Percentiles rank a stretch among this genome's conserved stretches.
Evolutionary conservation across 257 asterid species (phyloP).

Genomic region (Solanum chiquidenum): DNA sequence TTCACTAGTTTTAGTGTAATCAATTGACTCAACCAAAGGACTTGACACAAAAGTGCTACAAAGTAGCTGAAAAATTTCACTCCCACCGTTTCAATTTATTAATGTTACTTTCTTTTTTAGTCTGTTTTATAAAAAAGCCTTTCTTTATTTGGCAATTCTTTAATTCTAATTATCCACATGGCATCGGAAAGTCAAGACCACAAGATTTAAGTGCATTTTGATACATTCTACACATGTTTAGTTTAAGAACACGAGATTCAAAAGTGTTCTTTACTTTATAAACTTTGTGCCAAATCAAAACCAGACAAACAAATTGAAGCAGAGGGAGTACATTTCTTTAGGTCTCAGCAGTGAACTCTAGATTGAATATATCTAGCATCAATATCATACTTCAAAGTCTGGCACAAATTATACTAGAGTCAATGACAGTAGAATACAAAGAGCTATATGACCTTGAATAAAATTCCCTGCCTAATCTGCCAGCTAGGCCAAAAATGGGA

Average conservation of each 20-base stretch:
- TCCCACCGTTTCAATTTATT: not conserved
- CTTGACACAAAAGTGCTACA: not conserved
- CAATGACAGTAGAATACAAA: not conserved
- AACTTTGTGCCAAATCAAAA: not conserved
- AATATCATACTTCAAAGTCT: not conserved
- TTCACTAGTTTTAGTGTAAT: not conserved
- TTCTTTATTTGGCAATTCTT: not conserved
- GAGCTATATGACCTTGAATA: not conserved
- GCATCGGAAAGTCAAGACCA: not conserved
- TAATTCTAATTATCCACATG: not conserved
- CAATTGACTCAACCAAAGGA: not conserved
- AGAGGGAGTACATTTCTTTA: not conserved
- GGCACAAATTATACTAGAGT: not conserved
- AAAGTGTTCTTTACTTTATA: not conserved
- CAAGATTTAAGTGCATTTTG: not conserved
- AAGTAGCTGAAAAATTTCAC: not conserved
- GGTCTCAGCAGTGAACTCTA: not conserved
- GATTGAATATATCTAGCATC: not conserved
- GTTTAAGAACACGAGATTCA: not conserved
- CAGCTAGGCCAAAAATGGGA: not conserved
- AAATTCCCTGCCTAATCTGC: not conserved
- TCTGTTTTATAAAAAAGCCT: not conserved
- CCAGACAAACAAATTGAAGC: not conserved
- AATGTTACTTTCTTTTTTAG: not conserved
- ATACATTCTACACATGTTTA: not conserved